Evolutionary conservation across 2,329 filamentous ascomycete genomes (phyloP).

Genomic region (Penicillium sp.): DNA sequence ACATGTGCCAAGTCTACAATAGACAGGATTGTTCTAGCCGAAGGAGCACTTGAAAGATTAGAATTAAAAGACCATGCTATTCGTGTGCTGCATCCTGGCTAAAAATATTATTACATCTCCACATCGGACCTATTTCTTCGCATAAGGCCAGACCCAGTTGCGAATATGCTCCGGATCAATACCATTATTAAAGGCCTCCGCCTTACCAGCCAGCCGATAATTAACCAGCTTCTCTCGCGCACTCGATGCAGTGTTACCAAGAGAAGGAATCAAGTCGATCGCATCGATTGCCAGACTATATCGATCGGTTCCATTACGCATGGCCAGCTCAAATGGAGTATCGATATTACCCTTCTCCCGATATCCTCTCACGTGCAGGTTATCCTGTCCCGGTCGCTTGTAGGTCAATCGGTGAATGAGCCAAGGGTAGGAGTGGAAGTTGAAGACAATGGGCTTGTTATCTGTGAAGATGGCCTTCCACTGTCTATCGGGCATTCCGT

Average conservation of each 20-base stretch:
- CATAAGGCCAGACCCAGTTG: slow-evolving; percentile 68
- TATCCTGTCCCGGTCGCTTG: slow-evolving; percentile 69
- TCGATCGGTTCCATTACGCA: slow-evolving; percentile 76
- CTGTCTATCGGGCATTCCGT: slow-evolving; percentile 69
- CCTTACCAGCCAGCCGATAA: slow-evolving; percentile 66
- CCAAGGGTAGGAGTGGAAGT: slow-evolving; percentile 85
- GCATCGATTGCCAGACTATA: slow-evolving; percentile 78
- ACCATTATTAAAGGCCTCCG: slow-evolving; percentile 70
- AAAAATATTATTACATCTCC: background rate
- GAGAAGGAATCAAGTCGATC: slow-evolving; percentile 67
- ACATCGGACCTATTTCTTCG: slow-evolving; percentile 8
- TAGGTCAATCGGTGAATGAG: slow-evolving; percentile 77
- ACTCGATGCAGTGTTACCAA: slow-evolving; percentile 66
- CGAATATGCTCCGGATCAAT: slow-evolving; percentile 69
- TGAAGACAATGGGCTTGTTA: slow-evolving; percentile 76
- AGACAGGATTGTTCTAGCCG: too few species aligned
- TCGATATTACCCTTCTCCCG: slow-evolving; percentile 85
- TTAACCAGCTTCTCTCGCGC: slow-evolving; percentile 68
- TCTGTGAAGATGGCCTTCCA: slow-evolving; percentile 73
- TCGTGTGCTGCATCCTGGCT: background rate
- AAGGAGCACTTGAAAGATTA: too few species aligned
- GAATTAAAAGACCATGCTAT: background rate
- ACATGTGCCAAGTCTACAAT: too few species aligned
- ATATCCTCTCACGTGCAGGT: slow-evolving; percentile 77
- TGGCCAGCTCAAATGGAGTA: slow-evolving; percentile 76